A percentile compares a stretch with the other conserved stretches of the same genome.
Conservation (phyloP, 202 grass and related monocot species). For the Panicum hallii region DNA sequence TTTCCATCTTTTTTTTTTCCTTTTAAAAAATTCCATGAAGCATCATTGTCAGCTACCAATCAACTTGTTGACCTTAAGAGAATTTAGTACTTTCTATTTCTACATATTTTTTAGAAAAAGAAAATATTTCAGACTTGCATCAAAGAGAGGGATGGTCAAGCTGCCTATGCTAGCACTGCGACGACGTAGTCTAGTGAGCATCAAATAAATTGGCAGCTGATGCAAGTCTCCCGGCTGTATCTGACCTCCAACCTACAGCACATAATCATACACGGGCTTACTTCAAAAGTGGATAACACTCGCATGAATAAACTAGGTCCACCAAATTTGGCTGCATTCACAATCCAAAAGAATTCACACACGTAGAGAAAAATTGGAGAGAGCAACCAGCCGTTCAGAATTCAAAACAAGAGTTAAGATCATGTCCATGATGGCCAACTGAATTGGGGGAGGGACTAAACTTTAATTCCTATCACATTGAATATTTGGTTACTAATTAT, state of each 20-base stretch:
- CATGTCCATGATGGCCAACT: neutral
- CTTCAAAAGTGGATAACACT: conserved; percentile 8
- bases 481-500: too few relatives aligned
- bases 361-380: neutral
- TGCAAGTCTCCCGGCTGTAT: conserved; percentile 12
- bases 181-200: neutral
- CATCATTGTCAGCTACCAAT: conserved; percentile 25
- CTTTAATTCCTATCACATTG: too few relatives aligned
- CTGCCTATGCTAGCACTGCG: neutral
- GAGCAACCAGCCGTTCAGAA: neutral
- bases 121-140: neutral
- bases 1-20: neutral
- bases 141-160: conserved; percentile 23
- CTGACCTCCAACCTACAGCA: neutral
- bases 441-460: too few relatives aligned
- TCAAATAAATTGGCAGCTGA: neutral
- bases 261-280: neutral
- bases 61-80: conserved; percentile 31
- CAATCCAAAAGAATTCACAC: neutral
- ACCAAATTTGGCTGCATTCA: conserved; percentile 23
- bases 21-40: neutral
- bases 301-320: conserved; percentile 27
- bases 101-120: neutral
- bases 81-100: conserved; percentile 29
- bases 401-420: conserved; percentile 21